These are phyloP conservation scores for Penicillium cosmopolitanum DNA, from an alignment of 495 filamentous ascomycete species.

Conservation along the genomic window DNA sequence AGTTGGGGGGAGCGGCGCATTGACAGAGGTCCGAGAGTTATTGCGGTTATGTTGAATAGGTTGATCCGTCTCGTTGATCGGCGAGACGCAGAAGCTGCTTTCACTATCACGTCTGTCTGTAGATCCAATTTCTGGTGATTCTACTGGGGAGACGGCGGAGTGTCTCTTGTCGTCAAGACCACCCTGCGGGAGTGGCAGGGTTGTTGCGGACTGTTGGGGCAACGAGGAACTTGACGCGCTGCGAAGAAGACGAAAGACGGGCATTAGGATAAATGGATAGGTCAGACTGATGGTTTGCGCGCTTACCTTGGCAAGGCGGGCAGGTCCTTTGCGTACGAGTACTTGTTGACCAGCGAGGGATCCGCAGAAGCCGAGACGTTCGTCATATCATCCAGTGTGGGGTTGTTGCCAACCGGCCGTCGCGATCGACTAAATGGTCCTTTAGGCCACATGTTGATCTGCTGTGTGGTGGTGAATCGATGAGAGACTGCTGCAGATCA, in stretches of 20 bases:
- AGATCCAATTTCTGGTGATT: conserved; percentile 33
- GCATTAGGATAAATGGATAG: conserved; percentile 10
- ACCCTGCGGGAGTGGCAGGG: not conserved
- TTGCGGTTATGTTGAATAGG: conserved; percentile 12
- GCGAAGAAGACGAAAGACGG: not conserved
- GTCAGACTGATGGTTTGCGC: conserved; percentile 1
- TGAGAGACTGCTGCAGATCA: conserved; percentile 2
- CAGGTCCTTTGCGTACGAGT: conserved; percentile 32
- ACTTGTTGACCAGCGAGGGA: conserved; percentile 6
- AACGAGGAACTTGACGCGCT: not conserved
- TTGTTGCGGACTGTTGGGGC: not conserved
- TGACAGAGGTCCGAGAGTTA: conserved; percentile 9
- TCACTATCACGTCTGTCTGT: conserved; percentile 19
- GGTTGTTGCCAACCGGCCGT: conserved; percentile 48
- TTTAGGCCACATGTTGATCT: conserved; percentile 51
- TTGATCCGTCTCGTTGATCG: conserved; percentile 41
- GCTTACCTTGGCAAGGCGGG: conserved; percentile 50
- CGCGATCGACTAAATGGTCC: conserved; percentile 43
- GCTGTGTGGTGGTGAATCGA: not conserved
- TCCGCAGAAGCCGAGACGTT: conserved; percentile 18
- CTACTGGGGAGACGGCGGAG: conserved; percentile 51
- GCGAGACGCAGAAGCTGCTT: conserved; percentile 50
- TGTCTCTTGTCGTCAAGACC: conserved; percentile 13
- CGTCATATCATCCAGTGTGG: conserved; percentile 47
- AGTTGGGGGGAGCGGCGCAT: conserved; percentile 9